Conservation (phyloP, 1,284 basidiomycete genomes). For the Ustilago curta region DNA sequence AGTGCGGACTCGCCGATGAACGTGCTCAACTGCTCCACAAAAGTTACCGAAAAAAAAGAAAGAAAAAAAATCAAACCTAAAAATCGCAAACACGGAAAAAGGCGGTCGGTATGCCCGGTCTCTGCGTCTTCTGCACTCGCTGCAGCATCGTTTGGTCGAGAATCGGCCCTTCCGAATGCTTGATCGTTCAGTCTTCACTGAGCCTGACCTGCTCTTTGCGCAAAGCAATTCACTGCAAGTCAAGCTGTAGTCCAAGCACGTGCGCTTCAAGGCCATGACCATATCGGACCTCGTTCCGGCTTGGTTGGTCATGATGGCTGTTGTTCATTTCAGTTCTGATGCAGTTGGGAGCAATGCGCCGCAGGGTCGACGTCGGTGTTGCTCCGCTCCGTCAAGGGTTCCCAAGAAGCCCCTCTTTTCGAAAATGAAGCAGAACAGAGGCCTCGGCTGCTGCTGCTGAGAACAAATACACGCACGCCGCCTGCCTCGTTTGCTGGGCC, state of each 20-base stretch:
- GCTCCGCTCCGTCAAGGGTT: background rate
- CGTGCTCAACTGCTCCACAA: background rate
- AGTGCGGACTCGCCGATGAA: conserved; percentile 1
- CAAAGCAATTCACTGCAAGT: too few species aligned
- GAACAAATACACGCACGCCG: conserved; percentile 5
- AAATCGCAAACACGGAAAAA: background rate
- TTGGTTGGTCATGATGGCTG: too few species aligned
- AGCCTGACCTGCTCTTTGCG: too few species aligned
- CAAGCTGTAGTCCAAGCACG: too few species aligned
- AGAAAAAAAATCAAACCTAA: background rate
- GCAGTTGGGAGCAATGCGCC: too few species aligned
- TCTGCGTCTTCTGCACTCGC: background rate
- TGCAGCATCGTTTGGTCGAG: background rate
- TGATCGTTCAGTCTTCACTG: background rate
- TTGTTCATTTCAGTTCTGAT: too few species aligned
- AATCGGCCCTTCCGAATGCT: background rate
- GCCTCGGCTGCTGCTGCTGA: conserved; percentile 2
- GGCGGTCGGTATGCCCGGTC: background rate
- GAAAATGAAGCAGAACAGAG: background rate
- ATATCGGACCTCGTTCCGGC: too few species aligned
- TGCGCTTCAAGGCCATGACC: too few species aligned
- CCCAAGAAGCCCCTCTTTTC: conserved; percentile 1
- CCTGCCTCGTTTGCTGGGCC: background rate
- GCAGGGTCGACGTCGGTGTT: too few species aligned
- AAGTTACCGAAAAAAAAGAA: background rate